Percentiles rank a stretch among this genome's conserved stretches.
Conservation (phyloP, 1,139 yeast genomes). For the Yamadazyma kanchanaburiensis region DNA sequence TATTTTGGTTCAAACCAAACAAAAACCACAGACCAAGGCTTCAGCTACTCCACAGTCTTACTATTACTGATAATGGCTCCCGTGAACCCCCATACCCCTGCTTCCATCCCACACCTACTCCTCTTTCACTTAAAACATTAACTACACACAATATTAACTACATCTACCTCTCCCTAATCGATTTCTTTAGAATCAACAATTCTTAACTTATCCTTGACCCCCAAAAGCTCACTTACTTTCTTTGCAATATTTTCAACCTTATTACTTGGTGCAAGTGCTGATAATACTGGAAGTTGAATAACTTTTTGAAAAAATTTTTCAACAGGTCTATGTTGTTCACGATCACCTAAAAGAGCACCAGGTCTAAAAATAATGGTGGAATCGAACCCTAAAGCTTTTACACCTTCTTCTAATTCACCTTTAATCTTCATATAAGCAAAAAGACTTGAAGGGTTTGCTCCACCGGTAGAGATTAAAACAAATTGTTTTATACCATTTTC, state of each 20-base stretch:
- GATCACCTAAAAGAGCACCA: conserved; percentile 61
- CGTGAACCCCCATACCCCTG: too few species aligned
- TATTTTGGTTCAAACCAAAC: too few species aligned
- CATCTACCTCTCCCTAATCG: too few species aligned
- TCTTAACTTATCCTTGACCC: conserved; percentile 20
- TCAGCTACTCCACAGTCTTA: too few species aligned
- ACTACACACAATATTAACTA: too few species aligned
- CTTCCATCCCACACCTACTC: too few species aligned
- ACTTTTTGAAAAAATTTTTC: conserved; percentile 21
- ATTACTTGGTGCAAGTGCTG: conserved; percentile 6
- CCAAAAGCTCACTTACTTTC: conserved; percentile 1
- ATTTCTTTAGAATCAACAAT: conserved; percentile 1
- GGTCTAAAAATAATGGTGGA: conserved; percentile 69
- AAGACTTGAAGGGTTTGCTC: conserved; percentile 53
- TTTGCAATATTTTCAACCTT: conserved; percentile 26
- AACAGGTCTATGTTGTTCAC: conserved; percentile 31
- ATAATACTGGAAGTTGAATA: conserved; percentile 2
- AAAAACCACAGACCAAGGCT: too few species aligned
- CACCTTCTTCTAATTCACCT: conserved; percentile 42
- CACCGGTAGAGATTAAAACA: conserved; percentile 59
- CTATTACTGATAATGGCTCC: too few species aligned
- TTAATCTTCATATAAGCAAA: conserved; percentile 58
- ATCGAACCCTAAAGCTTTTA: conserved; percentile 49
- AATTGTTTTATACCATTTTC: conserved; percentile 60
- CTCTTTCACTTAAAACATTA: too few species aligned